Evolutionary conservation across 306 rosid species (phyloP).

Genomic region (Cucurbita argyrosperma): DNA sequence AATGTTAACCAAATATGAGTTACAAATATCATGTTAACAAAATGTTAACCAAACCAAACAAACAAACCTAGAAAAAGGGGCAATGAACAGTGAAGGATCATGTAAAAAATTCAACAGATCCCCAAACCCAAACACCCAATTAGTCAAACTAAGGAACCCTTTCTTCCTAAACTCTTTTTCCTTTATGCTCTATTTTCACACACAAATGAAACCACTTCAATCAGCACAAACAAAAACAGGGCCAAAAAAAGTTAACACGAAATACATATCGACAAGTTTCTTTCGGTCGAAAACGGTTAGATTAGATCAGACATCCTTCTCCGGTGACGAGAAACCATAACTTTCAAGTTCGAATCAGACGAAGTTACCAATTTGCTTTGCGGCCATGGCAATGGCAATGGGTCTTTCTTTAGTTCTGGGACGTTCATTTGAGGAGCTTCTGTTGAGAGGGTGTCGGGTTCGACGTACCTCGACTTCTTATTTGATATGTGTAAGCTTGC

Average conservation of each 20-base stretch:
- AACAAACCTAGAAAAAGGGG: neutral
- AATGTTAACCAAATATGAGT: neutral
- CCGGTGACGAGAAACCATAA: slow-evolving; percentile 39
- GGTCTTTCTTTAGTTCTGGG: slow-evolving; percentile 20
- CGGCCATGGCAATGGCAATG: slow-evolving; percentile 22
- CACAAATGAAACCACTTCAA: neutral
- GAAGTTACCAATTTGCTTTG: slow-evolving; percentile 36
- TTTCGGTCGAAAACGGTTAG: slow-evolving; percentile 4
- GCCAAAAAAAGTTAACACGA: neutral
- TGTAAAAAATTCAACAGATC: slow-evolving; percentile 6
- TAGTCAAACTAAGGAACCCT: neutral
- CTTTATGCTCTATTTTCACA: neutral
- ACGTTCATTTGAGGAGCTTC: slow-evolving; percentile 47
- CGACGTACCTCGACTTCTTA: slow-evolving; percentile 39
- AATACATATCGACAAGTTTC: neutral
- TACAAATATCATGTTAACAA: slow-evolving; percentile 7
- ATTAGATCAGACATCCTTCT: slow-evolving; percentile 77
- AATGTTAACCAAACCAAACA: slow-evolving; percentile 6
- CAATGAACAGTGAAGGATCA: neutral
- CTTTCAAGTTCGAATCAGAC: slow-evolving; percentile 50
- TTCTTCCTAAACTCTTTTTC: neutral
- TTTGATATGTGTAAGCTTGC: slow-evolving; percentile 30
- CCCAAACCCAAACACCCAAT: neutral
- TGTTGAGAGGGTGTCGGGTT: slow-evolving; percentile 16
- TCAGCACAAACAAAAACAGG: neutral